Conservation (phyloP, 805 yeast species). For the Candida verbasci region DNA sequence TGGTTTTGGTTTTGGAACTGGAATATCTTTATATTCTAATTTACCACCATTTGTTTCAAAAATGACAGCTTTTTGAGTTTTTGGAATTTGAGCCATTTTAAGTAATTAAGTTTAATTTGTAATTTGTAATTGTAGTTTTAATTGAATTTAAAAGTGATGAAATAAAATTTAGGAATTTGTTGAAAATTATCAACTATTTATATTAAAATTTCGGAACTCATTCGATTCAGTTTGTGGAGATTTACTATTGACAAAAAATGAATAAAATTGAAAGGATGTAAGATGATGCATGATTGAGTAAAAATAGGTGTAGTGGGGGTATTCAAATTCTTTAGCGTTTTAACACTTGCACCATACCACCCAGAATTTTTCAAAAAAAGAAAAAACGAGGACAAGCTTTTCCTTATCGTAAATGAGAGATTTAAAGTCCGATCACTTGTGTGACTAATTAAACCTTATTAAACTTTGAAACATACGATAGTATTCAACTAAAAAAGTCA, state of each 20-base stretch:
- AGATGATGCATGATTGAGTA: too few relatives aligned
- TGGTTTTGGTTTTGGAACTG: constrained; percentile 39
- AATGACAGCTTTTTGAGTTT: constrained; percentile 40
- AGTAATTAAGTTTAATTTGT: too few relatives aligned
- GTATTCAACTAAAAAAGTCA: too few relatives aligned
- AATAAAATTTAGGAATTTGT: neutral
- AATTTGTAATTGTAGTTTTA: neutral
- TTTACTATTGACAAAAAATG: neutral
- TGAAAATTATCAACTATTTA: neutral
- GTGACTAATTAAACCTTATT: too few relatives aligned
- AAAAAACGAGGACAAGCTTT: neutral
- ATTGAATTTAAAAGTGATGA: neutral
- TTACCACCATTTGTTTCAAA: constrained; percentile 42
- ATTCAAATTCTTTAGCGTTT: too few relatives aligned
- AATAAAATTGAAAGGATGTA: neutral
- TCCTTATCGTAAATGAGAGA: too few relatives aligned
- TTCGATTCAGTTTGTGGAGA: neutral
- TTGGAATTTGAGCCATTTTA: constrained; percentile 25
- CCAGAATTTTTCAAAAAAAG: neutral
- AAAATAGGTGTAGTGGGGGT: too few relatives aligned
- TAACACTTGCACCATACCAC: too few relatives aligned
- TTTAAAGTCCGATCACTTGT: too few relatives aligned
- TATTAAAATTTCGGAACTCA: neutral
- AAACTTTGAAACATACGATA: too few relatives aligned
- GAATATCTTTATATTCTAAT: constrained; percentile 36